Base-by-base conservation (phyloP, 768 basidiomycete genomes). In the Infundibulicybe gibba region DNA sequence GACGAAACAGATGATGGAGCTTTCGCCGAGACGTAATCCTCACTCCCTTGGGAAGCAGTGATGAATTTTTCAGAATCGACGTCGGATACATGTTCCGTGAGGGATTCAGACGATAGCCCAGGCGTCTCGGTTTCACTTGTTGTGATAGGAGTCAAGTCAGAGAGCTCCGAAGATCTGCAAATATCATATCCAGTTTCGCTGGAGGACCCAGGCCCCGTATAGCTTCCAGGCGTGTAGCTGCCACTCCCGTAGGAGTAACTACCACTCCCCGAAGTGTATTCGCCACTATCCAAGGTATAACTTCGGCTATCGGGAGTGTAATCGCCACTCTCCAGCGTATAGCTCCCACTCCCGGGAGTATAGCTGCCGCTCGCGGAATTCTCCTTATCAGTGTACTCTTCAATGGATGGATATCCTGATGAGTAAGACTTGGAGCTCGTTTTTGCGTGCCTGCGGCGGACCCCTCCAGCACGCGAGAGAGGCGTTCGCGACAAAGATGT, bases 351-450 rank as follows among this genome's bases (percentile, higher is more conserved):
- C 20, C 59, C 61, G 15, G 57, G 56, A 15, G 60, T 61, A 48
- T 61, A 61, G 33, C 53, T 57, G 8, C 50, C 43, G 31, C 46
- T 59, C 8, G 49, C 54, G 5, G 59, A 61, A 52, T 84, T 82
- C 61, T 83, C 84, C 58, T 81, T 83, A 50, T 87, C 81, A 1
- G 77, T 79, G 5, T 59, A 61, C 10, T 66, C 67, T n/a, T 67
- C 65, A 3, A 61, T 62, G 43, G 35, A 4, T 3, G 62, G 56
- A 45, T 69, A 67, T 1, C 68, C 66, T 6, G 59, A 70, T 1
- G 76, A 73, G 44, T 68, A 67, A 6, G 75, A 69, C 34, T 74
- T 64, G 4, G 77, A 70, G 17, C 63, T 65, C 12, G 59, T 49
- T 32, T 69, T 67, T 2, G 75, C 72, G 3, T 70, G 62, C 32